These are phyloP conservation scores for Chaetomium cochliodes DNA, from an alignment of 495 filamentous ascomycete species.

Conservation along the genomic window DNA sequence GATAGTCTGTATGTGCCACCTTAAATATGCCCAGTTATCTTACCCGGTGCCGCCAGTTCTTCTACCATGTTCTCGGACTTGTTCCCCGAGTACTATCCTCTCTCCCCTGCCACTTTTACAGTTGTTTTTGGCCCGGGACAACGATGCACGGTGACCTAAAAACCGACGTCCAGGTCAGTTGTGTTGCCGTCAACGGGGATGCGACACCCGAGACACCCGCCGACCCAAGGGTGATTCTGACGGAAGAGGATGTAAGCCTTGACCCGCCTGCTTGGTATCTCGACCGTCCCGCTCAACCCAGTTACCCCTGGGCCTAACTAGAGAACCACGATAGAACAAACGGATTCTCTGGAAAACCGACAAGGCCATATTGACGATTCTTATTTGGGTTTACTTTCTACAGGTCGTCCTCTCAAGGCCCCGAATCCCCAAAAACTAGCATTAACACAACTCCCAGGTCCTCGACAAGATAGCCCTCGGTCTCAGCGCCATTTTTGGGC, in stretches of 20 bases:
- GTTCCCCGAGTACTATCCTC: not conserved
- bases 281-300: not conserved
- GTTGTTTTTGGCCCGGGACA: not conserved
- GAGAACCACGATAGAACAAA: not conserved
- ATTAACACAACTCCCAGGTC: constrained; percentile 44
- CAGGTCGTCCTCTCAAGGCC: constrained; percentile 34
- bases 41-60: not conserved
- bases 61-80: too few relatives aligned
- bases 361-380: not conserved
- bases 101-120: not conserved
- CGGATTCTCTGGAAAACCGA: not conserved
- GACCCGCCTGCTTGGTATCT: too few relatives aligned
- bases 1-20: not conserved
- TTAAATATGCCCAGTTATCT: not conserved
- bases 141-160: not conserved
- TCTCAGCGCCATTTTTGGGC: constrained; percentile 60
- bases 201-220: not conserved
- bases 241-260: not conserved
- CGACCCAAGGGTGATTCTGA: not conserved
- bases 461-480: constrained; percentile 65
- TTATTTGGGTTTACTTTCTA: constrained; percentile 56
- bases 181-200: not conserved
- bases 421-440: not conserved
- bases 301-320: not conserved
- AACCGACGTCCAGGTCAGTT: not conserved